Percentiles rank a stretch among this genome's conserved stretches.
Conservation (phyloP, 2,329 filamentous ascomycete species). For the Chrysoporthe cubensis region DNA sequence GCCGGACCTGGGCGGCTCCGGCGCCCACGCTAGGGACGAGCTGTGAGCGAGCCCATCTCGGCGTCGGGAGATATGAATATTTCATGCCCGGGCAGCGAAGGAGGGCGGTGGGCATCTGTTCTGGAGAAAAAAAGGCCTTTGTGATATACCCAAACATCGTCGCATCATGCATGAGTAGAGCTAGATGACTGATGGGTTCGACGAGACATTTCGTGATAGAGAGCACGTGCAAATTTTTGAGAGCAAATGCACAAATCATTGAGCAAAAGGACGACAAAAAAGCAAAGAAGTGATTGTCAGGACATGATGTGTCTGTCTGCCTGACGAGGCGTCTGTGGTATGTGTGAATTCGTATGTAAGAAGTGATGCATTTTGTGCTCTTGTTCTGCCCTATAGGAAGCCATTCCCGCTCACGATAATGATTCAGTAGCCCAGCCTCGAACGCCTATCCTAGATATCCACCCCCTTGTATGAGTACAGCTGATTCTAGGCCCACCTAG, state of each 20-base stretch:
- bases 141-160: constrained; percentile 10
- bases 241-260: constrained; percentile 2
- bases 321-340: not conserved
- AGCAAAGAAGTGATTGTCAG: not conserved
- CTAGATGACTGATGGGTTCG: constrained; percentile 1
- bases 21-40: constrained; percentile 49
- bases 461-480: not conserved
- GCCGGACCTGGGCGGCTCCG: constrained; percentile 63
- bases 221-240: not conserved
- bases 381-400: constrained; percentile 6
- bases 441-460: constrained; percentile 13
- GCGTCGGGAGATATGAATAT: not conserved
- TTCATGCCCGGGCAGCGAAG: not conserved
- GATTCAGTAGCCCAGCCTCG: constrained; percentile 1
- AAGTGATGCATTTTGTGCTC: constrained; percentile 1
- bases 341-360: not conserved
- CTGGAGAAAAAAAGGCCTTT: not conserved
- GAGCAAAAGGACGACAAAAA: not conserved
- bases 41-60: constrained; percentile 40
- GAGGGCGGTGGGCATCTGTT: not conserved
- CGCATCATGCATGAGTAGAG: not conserved
- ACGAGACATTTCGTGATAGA: not conserved
- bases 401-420: constrained; percentile 2
- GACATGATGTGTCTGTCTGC: not conserved
- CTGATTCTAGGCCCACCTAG: not conserved